phyloP scores from a whole-genome alignment of 352 stramenopile genomes.

The Globisporangium emineosum region DNA sequence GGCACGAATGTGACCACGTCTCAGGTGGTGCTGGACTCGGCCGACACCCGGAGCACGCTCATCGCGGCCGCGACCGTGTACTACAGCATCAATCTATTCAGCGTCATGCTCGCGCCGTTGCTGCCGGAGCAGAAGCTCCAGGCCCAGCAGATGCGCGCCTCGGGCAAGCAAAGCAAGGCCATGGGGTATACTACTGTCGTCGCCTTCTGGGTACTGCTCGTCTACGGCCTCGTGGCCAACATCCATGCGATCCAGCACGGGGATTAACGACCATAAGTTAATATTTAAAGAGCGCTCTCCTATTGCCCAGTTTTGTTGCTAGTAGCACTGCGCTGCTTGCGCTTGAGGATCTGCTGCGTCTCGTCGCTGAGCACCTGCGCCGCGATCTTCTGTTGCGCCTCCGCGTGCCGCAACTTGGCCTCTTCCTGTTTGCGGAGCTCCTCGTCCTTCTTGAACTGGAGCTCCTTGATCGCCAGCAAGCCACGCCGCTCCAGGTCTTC shows the following conservation, averaged over 20 bases:
- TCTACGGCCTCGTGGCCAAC: constrained; percentile 33
- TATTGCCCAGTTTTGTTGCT: background rate
- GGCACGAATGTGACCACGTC: constrained; percentile 18
- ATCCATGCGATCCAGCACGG: constrained; percentile 17
- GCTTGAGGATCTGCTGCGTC: constrained; percentile 30
- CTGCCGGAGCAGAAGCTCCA: constrained; percentile 40
- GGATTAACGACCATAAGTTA: constrained; percentile 1
- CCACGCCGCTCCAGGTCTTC: constrained; percentile 41
- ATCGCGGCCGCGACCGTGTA: constrained; percentile 23
- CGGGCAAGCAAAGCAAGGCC: constrained; percentile 26
- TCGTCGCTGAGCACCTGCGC: constrained; percentile 35
- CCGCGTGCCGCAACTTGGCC: constrained; percentile 22
- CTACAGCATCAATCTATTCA: constrained; percentile 29
- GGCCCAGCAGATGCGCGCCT: constrained; percentile 36
- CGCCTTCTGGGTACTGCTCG: constrained; percentile 30
- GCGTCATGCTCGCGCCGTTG: constrained; percentile 20
- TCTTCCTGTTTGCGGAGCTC: constrained; percentile 39
- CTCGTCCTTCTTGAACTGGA: constrained; percentile 47
- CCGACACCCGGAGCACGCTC: constrained; percentile 22
- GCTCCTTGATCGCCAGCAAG: constrained; percentile 33
- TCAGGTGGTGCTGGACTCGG: constrained; percentile 25
- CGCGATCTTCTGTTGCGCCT: constrained; percentile 31
- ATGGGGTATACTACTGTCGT: constrained; percentile 27
- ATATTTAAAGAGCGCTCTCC: background rate
- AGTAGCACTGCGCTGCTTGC: constrained; percentile 15